Percentiles rank a stretch among this genome's conserved stretches.
phyloP scores from a whole-genome alignment of 345 rosid species.

The Pugionium dolabratum region DNA sequence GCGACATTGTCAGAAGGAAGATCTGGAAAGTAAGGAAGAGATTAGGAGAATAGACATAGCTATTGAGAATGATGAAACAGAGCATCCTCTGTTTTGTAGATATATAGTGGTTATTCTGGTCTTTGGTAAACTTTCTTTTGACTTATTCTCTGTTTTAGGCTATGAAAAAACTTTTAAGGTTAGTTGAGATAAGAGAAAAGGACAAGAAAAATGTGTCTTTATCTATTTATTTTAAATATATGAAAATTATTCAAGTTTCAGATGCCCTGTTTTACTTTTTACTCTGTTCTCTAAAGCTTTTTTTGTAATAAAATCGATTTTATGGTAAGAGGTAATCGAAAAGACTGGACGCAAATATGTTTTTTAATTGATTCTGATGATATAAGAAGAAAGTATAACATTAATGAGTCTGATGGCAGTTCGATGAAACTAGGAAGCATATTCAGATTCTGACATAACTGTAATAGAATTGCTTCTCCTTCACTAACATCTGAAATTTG shows the following conservation, averaged over 20 bases:
- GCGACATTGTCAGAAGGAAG: slow-evolving; percentile 34
- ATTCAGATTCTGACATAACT: background rate
- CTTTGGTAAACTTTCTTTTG: background rate
- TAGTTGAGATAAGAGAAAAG: no score
- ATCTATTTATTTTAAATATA: no score
- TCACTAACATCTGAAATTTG: slow-evolving; percentile 41
- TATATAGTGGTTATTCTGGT: slow-evolving; percentile 8
- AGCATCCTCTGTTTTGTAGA: slow-evolving; percentile 25
- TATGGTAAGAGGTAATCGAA: slow-evolving; percentile 13
- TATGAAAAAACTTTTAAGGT: no score
- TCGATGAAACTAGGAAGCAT: background rate
- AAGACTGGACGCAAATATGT: slow-evolving; percentile 33
- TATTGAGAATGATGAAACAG: background rate
- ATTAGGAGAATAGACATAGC: slow-evolving; percentile 38
- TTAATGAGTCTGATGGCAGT: background rate
- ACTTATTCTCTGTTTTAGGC: background rate
- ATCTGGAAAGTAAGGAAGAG: slow-evolving; percentile 21
- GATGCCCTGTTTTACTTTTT: no score
- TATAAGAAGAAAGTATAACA: slow-evolving; percentile 21
- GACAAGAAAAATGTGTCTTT: no score
- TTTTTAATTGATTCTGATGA: slow-evolving; percentile 22
- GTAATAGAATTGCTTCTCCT: slow-evolving; percentile 42
- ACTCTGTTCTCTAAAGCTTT: background rate
- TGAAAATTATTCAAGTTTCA: no score
- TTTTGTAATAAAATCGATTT: slow-evolving; percentile 27